Conservation (phyloP, 2,329 filamentous ascomycete genomes). For the Incumbomyces lentus region DNA sequence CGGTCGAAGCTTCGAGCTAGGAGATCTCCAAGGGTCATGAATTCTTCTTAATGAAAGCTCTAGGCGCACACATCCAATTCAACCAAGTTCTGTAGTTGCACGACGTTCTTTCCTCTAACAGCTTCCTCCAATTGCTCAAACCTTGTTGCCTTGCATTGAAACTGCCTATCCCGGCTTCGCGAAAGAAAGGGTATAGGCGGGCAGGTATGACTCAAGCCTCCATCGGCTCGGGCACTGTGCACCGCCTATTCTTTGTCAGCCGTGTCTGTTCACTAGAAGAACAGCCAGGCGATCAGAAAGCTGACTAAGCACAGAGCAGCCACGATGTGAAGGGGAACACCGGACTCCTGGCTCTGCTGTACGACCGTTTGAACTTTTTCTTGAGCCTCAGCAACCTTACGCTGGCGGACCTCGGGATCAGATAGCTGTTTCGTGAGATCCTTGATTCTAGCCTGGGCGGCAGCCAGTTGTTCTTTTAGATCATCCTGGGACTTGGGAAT, state of each 20-base stretch:
- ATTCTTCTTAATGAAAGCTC: too few relatives aligned
- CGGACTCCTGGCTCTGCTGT: constrained; percentile 48
- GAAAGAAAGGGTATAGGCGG: too few relatives aligned
- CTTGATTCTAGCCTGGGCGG: constrained; percentile 64
- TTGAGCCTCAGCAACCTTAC: constrained; percentile 54
- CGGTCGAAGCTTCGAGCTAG: too few relatives aligned
- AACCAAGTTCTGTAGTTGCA: too few relatives aligned
- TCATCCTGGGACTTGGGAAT: constrained; percentile 47
- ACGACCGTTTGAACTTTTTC: constrained; percentile 42
- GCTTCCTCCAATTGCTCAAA: too few relatives aligned
- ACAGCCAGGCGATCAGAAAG: constrained; percentile 90
- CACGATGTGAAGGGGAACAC: constrained; percentile 77
- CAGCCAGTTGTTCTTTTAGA: constrained; percentile 60
- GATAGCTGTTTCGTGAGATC: constrained; percentile 53
- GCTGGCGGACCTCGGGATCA: constrained; percentile 66
- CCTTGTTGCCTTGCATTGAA: too few relatives aligned
- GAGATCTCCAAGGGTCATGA: too few relatives aligned
- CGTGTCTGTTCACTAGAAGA: constrained; percentile 73
- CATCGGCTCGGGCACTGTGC: constrained; percentile 6
- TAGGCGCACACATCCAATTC: too few relatives aligned
- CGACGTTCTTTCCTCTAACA: too few relatives aligned
- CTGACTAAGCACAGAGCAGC: constrained; percentile 76
- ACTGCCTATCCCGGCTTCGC: too few relatives aligned
- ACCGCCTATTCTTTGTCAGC: constrained; percentile 23
- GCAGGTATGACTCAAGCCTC: too few relatives aligned